Evolutionary conservation across 2,329 filamentous ascomycete species (phyloP).

Genomic region (Colletotrichum tamarilloi): DNA sequence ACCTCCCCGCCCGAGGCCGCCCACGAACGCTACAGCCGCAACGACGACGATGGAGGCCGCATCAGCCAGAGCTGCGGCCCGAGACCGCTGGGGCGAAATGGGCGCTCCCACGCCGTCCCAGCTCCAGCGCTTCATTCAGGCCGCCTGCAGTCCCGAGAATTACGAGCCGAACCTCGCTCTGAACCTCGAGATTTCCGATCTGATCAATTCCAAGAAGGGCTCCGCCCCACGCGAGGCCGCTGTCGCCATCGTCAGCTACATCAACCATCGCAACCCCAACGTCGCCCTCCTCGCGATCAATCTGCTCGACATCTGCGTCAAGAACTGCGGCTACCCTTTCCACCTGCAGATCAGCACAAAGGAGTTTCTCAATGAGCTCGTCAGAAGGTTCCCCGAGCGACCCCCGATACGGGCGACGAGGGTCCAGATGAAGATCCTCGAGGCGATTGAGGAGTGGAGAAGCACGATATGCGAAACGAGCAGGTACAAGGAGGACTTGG

Average conservation of each 20-base stretch:
- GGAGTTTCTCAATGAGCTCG: slow-evolving; percentile 98
- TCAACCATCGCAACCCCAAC: slow-evolving; percentile 98
- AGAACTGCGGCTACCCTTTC: slow-evolving; percentile 99
- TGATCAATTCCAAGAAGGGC: slow-evolving; percentile 98
- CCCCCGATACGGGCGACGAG: slow-evolving; percentile 87
- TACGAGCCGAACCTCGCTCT: slow-evolving; percentile 97
- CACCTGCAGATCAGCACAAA: slow-evolving; percentile 99
- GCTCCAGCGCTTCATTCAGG: slow-evolving; percentile 94
- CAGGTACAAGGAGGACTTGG: slow-evolving; percentile 95
- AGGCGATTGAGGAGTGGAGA: slow-evolving; percentile 98
- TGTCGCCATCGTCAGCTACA: slow-evolving; percentile 89
- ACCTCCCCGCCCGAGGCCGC: slow-evolving; percentile 23
- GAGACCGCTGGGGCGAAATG: slow-evolving; percentile 91
- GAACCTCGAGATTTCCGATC: slow-evolving; percentile 94
- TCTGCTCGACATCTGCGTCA: slow-evolving; percentile 98
- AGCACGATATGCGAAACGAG: slow-evolving; percentile 98
- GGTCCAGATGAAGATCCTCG: slow-evolving; percentile 92
- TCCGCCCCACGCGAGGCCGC: slow-evolving; percentile 95
- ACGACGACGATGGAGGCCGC: slow-evolving; percentile 84
- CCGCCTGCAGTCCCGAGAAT: slow-evolving; percentile 96
- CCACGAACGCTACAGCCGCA: slow-evolving; percentile 37
- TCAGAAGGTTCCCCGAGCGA: slow-evolving; percentile 93
- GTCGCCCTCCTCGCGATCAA: slow-evolving; percentile 90
- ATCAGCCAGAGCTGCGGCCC: slow-evolving; percentile 92
- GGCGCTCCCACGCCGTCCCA: slow-evolving; percentile 83